phyloP scores from a whole-genome alignment of 345 rosid species.

The Hirschfeldia incana region DNA sequence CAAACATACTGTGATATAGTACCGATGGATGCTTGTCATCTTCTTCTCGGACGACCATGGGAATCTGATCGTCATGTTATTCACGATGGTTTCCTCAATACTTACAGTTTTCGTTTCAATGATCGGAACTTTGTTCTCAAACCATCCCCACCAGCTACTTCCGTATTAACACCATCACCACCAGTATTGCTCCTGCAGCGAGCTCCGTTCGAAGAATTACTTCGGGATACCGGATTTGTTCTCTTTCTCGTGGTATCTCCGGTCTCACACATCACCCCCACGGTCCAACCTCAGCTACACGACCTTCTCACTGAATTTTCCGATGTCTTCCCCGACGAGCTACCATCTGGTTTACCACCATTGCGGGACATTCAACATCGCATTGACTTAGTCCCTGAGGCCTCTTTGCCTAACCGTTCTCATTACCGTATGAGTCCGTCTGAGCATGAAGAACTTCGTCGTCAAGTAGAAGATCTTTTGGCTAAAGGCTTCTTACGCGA shows the following conservation, averaged over 20 bases:
- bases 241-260: not conserved
- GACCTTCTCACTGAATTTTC: not conserved
- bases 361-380: not conserved
- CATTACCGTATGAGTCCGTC: not conserved
- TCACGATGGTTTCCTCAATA: not conserved
- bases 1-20: not conserved
- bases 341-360: not conserved
- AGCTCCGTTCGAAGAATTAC: not conserved
- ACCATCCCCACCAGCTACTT: not conserved
- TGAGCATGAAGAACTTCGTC: not conserved
- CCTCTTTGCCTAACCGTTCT: not conserved
- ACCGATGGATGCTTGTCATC: not conserved
- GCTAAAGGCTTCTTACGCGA: not conserved
- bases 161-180: not conserved
- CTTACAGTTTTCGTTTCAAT: not conserved
- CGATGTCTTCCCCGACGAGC: not conserved
- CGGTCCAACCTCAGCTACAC: not conserved
- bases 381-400: not conserved
- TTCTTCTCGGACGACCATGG: not conserved
- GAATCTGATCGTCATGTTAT: not conserved
- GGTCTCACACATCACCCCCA: not conserved
- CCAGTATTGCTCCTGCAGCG: not conserved
- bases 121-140: not conserved
- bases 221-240: not conserved
- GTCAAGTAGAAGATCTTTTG: not conserved